Base-by-base conservation (phyloP, 805 yeast genomes). In the Yarrowia yakushimensis region DNA sequence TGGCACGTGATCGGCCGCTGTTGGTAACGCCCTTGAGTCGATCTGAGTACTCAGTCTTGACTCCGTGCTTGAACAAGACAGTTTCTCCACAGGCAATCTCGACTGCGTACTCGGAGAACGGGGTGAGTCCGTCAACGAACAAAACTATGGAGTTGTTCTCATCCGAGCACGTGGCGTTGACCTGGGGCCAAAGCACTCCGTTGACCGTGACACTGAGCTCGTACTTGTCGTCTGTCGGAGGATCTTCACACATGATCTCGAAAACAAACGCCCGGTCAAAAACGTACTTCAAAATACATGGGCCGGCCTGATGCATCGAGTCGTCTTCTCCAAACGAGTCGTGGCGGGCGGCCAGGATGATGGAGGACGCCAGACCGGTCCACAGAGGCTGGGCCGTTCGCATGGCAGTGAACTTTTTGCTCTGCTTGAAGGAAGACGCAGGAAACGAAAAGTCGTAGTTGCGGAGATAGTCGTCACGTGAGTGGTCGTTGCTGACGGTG, bases 161-260 rank as follows among this genome's bases (percentile, higher is more conserved):
- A 8, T 59, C 54, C 9, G 33, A 84, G 11, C 59, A 52, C 18
- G 82, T 77, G 0, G 84, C 78, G 20, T 39, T 39, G 1, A 84
- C 83, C 68, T 85, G 89, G 25, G 84, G 81, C 91, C 91, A 86
- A 13, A 82, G 78, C 22, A 86, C 79, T 22, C 89, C 90, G 67
- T 86, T 86, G 4, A 86, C 89, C 7, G 68, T 64, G 10, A 69
- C 73, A 4, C 66, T 46, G 17, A 73, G 54, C n/a, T 63, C 62
- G 77, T 73, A 12, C 79, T 79, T 48, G 77, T 73, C 6, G 45
- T 23, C n/a, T 80, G 69, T 62, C 74, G 64, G 30, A 2, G 41
- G 65, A 7, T 63, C 45, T 11, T 65, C 65, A 34, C 59, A 52
- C 59, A 52, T 52, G 66, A 54, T 8, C 66, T 55, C 48, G 31